A percentile compares a stretch with the other conserved stretches of the same genome.
Evolutionary conservation across 2,329 filamentous ascomycete genomes (phyloP).

Genomic region (Alternaria metachromatica): DNA sequence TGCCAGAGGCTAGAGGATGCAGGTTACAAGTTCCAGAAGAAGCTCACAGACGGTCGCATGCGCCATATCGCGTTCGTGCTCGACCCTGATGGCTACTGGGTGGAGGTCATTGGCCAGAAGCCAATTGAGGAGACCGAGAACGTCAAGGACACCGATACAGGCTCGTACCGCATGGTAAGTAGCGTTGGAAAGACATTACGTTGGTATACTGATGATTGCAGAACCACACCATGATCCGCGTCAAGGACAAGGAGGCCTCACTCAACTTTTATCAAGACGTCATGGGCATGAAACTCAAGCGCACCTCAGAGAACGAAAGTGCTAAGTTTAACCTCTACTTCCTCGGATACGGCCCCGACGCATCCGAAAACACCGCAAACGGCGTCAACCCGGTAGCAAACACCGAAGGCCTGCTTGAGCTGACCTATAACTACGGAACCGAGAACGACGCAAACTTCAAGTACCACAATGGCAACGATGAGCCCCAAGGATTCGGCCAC

Average conservation of each 20-base stretch:
- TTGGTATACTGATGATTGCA: conserved; percentile 40
- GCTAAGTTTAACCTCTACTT: conserved; percentile 92
- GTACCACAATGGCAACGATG: conserved; percentile 91
- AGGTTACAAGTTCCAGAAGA: conserved; percentile 95
- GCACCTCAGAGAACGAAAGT: conserved; percentile 72
- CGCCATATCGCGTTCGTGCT: conserved; percentile 84
- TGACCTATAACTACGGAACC: conserved; percentile 84
- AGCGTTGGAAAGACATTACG: background rate
- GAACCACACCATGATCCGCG: conserved; percentile 94
- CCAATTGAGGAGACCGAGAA: conserved; percentile 73
- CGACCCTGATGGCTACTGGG: conserved; percentile 77
- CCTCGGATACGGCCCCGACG: conserved; percentile 71
- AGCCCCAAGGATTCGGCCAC: conserved; percentile 94
- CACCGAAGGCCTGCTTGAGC: conserved; percentile 84
- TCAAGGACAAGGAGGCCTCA: conserved; percentile 68
- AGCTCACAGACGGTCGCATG: conserved; percentile 78
- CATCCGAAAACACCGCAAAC: conserved; percentile 60
- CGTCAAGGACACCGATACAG: conserved; percentile 73
- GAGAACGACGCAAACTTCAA: conserved; percentile 84
- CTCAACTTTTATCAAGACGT: conserved; percentile 70
- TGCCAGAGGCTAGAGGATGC: conserved; percentile 89
- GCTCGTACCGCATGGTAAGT: conserved; percentile 71
- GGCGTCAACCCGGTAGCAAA: conserved; percentile 66
- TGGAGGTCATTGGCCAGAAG: conserved; percentile 80
- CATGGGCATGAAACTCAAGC: conserved; percentile 84